Evolutionary conservation across 805 yeast species (phyloP), one percentile per base, ranked within the genome.

Genomic region (Scheffersomyces lignosus): DNA sequence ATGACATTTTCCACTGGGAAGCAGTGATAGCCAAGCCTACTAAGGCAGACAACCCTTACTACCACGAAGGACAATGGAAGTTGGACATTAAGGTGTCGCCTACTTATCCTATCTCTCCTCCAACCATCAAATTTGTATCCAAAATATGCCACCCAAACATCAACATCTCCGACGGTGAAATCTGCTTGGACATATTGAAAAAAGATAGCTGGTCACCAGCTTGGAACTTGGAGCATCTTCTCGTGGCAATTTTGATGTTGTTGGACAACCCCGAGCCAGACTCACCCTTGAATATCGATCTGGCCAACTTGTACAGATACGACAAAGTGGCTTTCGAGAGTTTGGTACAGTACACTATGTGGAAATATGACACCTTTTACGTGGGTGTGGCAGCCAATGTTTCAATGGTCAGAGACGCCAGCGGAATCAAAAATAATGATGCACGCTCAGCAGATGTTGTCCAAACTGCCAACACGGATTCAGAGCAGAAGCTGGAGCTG

Each of bases 211-310:
- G 90, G 90, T 73, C 86, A 0, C 90, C 91, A 0, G 87, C 86
- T 1, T 83, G 88, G 86, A 75, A 80, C 36, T 51, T 84, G 30
- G 58, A 72, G 31, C 66, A 78, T 38, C 64, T 78, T 4, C 62
- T 81, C 31, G 69, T 74, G 13, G 87, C 87, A 1, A 71, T 83
- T 2, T 51, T 80, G 22, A 61, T 77, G 53, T 64, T 84, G 12
- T 50, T 83, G 6, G 75, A 72, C 29, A 76, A 78, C 33, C 89
- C 89, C 0, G 88, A 80, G 51, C 83, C 87, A 0, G 78, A 79
- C 42, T 78, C 85, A 27, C 91, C 91, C 0, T 58, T 84, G 34
- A 81, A 84, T 49, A 67, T 84, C 12, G 90, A 84, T 52, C 66
- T 81, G 58, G 85, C 88, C 4, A 81, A 78, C 45, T 49, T 83